Evolutionary conservation across 352 stramenopile species (phyloP).

Genomic region (Plasmopara muralis): DNA sequence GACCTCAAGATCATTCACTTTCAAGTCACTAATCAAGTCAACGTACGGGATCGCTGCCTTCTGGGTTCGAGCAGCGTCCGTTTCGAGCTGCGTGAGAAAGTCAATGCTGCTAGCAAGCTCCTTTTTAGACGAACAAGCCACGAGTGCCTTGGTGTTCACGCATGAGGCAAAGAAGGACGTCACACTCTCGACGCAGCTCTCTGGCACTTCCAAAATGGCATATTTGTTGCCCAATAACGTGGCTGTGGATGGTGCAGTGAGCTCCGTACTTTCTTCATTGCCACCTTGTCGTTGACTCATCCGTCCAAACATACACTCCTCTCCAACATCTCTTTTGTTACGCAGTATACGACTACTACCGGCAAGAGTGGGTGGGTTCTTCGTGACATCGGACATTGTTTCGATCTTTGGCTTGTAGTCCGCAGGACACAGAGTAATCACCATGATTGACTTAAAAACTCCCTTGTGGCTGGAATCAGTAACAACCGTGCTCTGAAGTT

Average conservation of each 20-base stretch:
- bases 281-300: constrained; percentile 19
- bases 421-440: constrained; percentile 61
- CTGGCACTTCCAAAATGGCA: constrained; percentile 66
- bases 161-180: constrained; percentile 32
- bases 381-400: constrained; percentile 11
- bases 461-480: constrained; percentile 16
- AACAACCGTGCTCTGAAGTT: constrained; percentile 15
- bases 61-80: constrained; percentile 39
- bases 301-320: constrained; percentile 39
- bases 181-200: constrained; percentile 68
- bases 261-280: constrained; percentile 34
- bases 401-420: constrained; percentile 46
- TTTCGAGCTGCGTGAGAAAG: constrained; percentile 73
- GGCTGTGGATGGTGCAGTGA: constrained; percentile 45
- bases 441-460: constrained; percentile 72
- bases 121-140: constrained; percentile 57
- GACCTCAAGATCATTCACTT: constrained; percentile 75
- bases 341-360: constrained; percentile 39
- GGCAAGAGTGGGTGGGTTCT: constrained; percentile 10
- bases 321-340: constrained; percentile 40
- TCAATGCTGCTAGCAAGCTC: constrained; percentile 65
- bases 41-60: constrained; percentile 45
- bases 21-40: constrained; percentile 68
- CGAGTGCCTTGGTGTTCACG: constrained; percentile 61
- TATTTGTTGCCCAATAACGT: constrained; percentile 61